Conservation (phyloP, 225 moss, liverwort and hornwort species). For the Pseudisothecium myosuroides region DNA sequence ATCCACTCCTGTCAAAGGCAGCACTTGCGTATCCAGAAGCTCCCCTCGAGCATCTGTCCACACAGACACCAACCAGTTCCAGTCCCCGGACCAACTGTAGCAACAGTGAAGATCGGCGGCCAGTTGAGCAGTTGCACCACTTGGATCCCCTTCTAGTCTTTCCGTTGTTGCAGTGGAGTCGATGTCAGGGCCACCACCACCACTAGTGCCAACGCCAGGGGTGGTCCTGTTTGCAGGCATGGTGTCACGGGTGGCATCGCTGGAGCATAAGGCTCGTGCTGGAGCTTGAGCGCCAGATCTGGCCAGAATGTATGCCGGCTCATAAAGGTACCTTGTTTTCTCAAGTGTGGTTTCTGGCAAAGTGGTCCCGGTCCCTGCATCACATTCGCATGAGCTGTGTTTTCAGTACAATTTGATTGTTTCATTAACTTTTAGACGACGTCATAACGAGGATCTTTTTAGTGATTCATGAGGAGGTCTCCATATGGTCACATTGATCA, state of each 20-base stretch:
- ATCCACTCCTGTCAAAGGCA: slow-evolving; percentile 51
- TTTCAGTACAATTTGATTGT: not conserved
- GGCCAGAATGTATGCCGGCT: slow-evolving; percentile 83
- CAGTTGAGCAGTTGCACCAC: slow-evolving; percentile 19
- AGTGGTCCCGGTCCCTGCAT: slow-evolving; percentile 29
- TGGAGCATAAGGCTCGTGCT: slow-evolving; percentile 30
- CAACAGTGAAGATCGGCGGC: slow-evolving; percentile 91
- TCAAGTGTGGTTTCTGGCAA: slow-evolving; percentile 38
- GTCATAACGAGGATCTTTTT: not conserved
- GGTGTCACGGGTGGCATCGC: slow-evolving; percentile 43
- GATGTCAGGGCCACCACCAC: slow-evolving; percentile 35
- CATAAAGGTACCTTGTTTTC: slow-evolving; percentile 67
- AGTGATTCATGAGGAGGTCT: not conserved
- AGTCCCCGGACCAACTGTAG: slow-evolving; percentile 88
- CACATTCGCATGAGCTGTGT: not conserved
- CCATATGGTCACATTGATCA: not conserved
- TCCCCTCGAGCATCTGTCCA: slow-evolving; percentile 98
- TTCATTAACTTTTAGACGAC: not conserved
- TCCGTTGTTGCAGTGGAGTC: slow-evolving; percentile 44
- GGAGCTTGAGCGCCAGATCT: slow-evolving; percentile 58
- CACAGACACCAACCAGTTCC: slow-evolving; percentile 95
- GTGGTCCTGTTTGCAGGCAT: slow-evolving; percentile 32
- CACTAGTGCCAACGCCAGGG: slow-evolving; percentile 26
- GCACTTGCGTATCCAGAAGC: slow-evolving; percentile 71
- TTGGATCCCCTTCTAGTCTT: slow-evolving; percentile 40